These are phyloP conservation scores for Chrysoporthe cubensis DNA, from an alignment of 2,329 filamentous ascomycete species.

Conservation along the genomic window DNA sequence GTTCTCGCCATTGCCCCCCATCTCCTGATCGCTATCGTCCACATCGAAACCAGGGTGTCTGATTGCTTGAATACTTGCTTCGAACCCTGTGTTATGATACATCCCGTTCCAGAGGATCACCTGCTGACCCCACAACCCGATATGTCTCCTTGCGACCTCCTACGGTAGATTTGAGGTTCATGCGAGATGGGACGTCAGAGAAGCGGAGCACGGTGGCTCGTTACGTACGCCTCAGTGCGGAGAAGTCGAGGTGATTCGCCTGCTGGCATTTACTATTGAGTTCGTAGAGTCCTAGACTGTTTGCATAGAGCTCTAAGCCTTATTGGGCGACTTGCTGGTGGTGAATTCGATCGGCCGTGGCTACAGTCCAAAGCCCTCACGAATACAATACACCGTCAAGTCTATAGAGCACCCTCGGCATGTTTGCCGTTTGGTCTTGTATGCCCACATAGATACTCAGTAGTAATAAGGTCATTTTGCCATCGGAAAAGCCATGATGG, in stretches of 20 bases:
- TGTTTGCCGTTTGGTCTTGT: neutral
- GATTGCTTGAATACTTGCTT: neutral
- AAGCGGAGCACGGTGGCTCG: neutral
- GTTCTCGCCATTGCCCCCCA: neutral
- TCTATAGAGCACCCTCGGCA: neutral
- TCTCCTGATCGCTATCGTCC: neutral
- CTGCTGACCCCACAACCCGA: neutral
- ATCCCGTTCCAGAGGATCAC: neutral
- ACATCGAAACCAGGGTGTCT: neutral
- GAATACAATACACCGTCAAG: neutral
- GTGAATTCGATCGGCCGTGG: neutral
- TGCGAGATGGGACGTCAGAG: neutral
- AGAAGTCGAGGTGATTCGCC: neutral
- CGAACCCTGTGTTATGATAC: neutral
- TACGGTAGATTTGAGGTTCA: neutral
- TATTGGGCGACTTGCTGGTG: neutral
- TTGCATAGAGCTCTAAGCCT: too few relatives aligned
- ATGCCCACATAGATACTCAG: neutral
- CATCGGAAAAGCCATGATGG: neutral
- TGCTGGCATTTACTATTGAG: neutral
- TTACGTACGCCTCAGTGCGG: neutral
- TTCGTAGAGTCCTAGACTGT: neutral
- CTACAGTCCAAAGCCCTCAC: neutral
- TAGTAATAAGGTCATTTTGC: neutral
- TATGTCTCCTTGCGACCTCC: neutral